phyloP scores from a whole-genome alignment of 257 asterid species.

The Nicotiana obtusifolia region DNA sequence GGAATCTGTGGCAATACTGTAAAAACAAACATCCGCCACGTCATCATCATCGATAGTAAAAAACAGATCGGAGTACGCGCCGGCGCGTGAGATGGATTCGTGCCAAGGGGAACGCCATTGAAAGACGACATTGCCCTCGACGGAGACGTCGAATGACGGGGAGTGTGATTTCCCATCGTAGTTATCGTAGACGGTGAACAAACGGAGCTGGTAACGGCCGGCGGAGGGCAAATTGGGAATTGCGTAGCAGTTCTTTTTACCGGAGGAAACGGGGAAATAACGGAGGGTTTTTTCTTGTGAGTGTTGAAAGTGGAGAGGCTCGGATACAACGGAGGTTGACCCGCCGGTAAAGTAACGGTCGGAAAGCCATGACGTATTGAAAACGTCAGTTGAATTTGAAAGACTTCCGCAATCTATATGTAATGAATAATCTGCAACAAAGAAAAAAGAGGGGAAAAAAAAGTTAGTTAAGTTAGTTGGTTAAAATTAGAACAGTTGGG shows the following conservation, averaged over 20 bases:
- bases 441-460: background rate
- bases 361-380: slow-evolving; percentile 69
- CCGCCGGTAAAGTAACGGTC: slow-evolving; percentile 85
- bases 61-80: slow-evolving; percentile 89
- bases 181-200: slow-evolving; percentile 85
- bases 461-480: slow-evolving; percentile 7
- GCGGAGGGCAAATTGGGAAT: slow-evolving; percentile 31
- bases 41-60: slow-evolving; percentile 36
- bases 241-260: slow-evolving; percentile 84
- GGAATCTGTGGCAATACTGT: slow-evolving; percentile 94
- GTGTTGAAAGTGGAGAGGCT: slow-evolving; percentile 74
- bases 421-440: slow-evolving; percentile 45
- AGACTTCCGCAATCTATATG: slow-evolving; percentile 83
- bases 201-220: slow-evolving; percentile 49
- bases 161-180: slow-evolving; percentile 72
- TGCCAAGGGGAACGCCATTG: slow-evolving; percentile 93
- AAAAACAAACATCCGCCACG: slow-evolving; percentile 65
- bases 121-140: slow-evolving; percentile 78
- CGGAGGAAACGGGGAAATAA: slow-evolving; percentile 70
- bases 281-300: slow-evolving; percentile 85
- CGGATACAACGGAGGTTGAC: slow-evolving; percentile 63
- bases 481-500: background rate
- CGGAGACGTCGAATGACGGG: slow-evolving; percentile 91
- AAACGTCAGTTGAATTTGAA: slow-evolving; percentile 61
- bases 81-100: slow-evolving; percentile 51